Evolutionary conservation across 768 basidiomycete species (phyloP), one percentile per base, ranked within the genome.

Genomic region (Mycena amicta): DNA sequence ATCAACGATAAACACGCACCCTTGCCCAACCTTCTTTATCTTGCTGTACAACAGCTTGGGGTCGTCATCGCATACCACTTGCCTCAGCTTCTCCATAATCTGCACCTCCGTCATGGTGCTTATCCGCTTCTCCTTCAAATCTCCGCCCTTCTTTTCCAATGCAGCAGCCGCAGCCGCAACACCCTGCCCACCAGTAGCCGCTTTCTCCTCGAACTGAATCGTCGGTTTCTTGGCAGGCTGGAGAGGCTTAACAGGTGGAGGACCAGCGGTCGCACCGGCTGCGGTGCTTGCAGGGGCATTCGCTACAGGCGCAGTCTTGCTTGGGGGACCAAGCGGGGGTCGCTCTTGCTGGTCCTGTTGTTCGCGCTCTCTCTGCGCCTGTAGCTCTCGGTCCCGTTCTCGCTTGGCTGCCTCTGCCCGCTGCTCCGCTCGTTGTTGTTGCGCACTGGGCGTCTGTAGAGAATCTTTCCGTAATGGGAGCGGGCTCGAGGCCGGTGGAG

Each of bases 21-120:
- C 96, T 73, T 99, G 96, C 30, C 96, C 96, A 60, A 99, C 93
- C 78, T 98, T 99, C 80, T 93, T 95, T 73, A 98, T 97, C 81
- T 97, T 98, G 67, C 89, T 91, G 74, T 98, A 99, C 20, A 96
- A 70, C 64, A 80, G 67, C 75, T 92, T 94, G 23, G 96, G 96
- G 71, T 98, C 96, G 22, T 93, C 88, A 41, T 83, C 77, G 41
- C 82, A 86, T 47, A 98, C 95, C 1, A 98, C 95, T 62, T 86
- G 86, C 63, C 93, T 80, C 64, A 99, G 78, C 76, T 96, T 97
- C 71, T 95, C 93, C 95, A 98, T 97, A 66, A 98, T 95, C 77
- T 99, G 96, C 50, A 89, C 90, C 75, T 99, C 96, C 50, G 90
- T 91, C 92, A 99, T 93, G 37, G 94, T 92, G 63, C 92, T 95